Evolutionary conservation across 345 rosid genomes (phyloP).

Genomic region (Angophora floribunda): DNA sequence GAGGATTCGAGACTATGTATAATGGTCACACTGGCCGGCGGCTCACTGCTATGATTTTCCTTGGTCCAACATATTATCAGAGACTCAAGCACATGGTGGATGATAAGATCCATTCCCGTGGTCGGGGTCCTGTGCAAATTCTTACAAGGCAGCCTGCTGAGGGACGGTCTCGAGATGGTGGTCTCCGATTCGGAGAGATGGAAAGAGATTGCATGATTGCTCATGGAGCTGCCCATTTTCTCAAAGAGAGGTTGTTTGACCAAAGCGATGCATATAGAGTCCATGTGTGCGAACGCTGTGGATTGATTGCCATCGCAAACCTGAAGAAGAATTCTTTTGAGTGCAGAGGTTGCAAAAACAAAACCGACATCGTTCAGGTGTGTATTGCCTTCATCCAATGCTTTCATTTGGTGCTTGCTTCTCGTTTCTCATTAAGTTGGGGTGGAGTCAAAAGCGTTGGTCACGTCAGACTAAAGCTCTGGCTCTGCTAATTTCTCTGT

Average conservation of each 20-base stretch:
- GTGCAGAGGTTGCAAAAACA: constrained; percentile 97
- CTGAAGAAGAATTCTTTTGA: constrained; percentile 87
- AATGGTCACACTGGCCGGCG: constrained; percentile 94
- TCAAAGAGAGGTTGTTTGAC: constrained; percentile 92
- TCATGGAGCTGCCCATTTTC: constrained; percentile 90
- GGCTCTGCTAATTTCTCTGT: neutral
- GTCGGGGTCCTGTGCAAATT: constrained; percentile 94
- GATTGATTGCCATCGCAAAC: constrained; percentile 90
- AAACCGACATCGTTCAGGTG: constrained; percentile 91
- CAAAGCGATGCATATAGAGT: constrained; percentile 97
- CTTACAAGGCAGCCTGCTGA: constrained; percentile 97
- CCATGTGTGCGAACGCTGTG: constrained; percentile 87
- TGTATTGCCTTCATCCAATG: neutral
- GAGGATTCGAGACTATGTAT: constrained; percentile 97
- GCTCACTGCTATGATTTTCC: constrained; percentile 84
- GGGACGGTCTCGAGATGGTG: constrained; percentile 98
- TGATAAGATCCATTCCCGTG: constrained; percentile 98
- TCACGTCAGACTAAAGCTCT: neutral
- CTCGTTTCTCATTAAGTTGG: neutral
- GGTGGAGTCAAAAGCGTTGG: neutral
- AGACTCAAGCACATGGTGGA: constrained; percentile 98
- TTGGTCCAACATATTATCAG: constrained; percentile 97
- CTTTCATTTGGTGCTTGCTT: neutral
- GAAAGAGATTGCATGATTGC: constrained; percentile 99
- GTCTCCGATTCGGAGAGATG: constrained; percentile 97